phyloP scores from a whole-genome alignment of 2,329 filamentous ascomycete species.

The Amesomyces nigricolor region DNA sequence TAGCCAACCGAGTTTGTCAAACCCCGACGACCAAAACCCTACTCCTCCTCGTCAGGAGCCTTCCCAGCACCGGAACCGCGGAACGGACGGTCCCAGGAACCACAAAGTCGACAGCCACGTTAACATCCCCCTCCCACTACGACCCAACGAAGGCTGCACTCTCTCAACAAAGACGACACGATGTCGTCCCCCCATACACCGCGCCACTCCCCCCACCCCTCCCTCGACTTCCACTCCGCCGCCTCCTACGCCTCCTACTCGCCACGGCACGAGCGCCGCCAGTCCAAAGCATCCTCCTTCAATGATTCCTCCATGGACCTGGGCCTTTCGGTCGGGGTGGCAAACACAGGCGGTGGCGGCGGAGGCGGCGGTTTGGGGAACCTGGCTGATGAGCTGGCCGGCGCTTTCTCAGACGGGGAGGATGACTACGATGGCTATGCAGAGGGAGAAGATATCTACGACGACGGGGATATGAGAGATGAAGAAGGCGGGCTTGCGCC shows the following conservation, averaged over 20 bases:
- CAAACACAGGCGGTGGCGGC: constrained; percentile 37
- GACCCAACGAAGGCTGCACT: background rate
- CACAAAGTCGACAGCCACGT: background rate
- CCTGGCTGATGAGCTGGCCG: constrained; percentile 73
- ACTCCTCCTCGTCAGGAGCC: background rate
- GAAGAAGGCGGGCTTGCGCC: constrained; percentile 25
- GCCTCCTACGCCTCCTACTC: constrained; percentile 39
- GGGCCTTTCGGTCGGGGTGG: constrained; percentile 29
- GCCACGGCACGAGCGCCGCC: constrained; percentile 39
- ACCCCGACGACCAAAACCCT: background rate
- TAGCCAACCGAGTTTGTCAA: constrained; percentile 1
- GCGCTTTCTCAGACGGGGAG: constrained; percentile 58
- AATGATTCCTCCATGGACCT: constrained; percentile 48
- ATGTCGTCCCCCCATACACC: constrained; percentile 52
- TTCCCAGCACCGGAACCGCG: background rate
- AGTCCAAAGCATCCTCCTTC: constrained; percentile 45
- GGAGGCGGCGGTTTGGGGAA: constrained; percentile 59
- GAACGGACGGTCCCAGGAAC: background rate
- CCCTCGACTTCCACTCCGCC: constrained; percentile 45
- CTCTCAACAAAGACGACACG: background rate
- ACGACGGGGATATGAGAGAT: constrained; percentile 11
- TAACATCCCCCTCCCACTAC: background rate
- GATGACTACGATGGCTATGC: constrained; percentile 47
- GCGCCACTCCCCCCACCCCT: constrained; percentile 54
- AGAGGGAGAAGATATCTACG: constrained; percentile 30